Evolutionary conservation across 306 rosid species (phyloP).

Genomic region (Prinsepia uniflora): DNA sequence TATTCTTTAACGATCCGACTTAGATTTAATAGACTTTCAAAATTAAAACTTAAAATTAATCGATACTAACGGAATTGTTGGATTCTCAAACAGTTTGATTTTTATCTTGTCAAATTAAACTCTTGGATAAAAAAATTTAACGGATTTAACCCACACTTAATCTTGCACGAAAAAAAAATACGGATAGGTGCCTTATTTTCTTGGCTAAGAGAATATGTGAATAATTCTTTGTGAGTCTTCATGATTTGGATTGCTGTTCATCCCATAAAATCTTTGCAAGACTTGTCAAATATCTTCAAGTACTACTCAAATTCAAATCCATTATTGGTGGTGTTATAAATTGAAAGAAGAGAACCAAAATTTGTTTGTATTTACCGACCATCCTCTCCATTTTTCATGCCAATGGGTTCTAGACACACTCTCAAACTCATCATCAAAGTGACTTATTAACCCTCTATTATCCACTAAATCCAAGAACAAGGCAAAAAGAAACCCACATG

Average conservation of each 20-base stretch:
- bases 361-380: background rate
- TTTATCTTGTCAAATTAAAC: too few species aligned
- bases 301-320: background rate
- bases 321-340: background rate
- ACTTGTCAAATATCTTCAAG: background rate
- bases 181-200: too few species aligned
- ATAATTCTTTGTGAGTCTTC: background rate
- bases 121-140: too few species aligned
- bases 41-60: too few species aligned
- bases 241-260: background rate
- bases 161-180: too few species aligned
- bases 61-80: too few species aligned
- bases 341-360: background rate
- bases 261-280: background rate
- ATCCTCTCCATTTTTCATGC: background rate
- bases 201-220: too few species aligned
- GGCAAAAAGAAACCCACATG: background rate
- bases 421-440: background rate
- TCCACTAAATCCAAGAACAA: background rate
- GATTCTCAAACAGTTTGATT: too few species aligned
- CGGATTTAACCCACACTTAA: too few species aligned
- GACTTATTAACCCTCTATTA: background rate
- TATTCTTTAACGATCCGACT: too few species aligned
- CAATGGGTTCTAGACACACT: background rate
- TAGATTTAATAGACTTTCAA: too few species aligned